Conservation (phyloP, 2,329 filamentous ascomycete genomes). For the Hypoxylon sp. region DNA sequence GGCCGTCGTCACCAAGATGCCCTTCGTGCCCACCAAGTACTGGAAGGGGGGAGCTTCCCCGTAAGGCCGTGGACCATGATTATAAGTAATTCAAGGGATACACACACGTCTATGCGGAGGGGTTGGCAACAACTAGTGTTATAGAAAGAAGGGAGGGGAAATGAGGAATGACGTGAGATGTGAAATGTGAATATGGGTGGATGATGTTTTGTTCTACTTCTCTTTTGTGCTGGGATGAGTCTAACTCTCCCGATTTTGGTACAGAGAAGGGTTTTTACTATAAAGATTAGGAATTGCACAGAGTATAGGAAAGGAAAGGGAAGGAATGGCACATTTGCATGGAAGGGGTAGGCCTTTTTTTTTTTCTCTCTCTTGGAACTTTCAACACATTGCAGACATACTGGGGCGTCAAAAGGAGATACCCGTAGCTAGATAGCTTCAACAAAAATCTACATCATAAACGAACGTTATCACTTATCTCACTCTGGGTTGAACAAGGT, state of each 20-base stretch:
- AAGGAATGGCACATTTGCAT: not conserved
- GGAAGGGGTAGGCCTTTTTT: not conserved
- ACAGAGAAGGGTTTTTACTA: not conserved
- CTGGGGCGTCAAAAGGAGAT: conserved; percentile 17
- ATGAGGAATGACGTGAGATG: not conserved
- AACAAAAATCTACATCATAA: conserved; percentile 12
- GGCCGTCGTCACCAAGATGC: conserved; percentile 88
- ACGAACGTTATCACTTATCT: not conserved
- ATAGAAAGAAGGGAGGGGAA: not conserved
- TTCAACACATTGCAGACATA: conserved; percentile 4
- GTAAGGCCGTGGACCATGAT: conserved; percentile 1
- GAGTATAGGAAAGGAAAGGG: conserved; percentile 1
- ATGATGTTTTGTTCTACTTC: not conserved
- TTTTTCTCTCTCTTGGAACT: not conserved
- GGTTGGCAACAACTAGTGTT: not conserved
- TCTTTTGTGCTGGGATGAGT: not conserved
- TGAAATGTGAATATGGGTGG: conserved; percentile 3
- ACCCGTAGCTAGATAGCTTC: conserved; percentile 19
- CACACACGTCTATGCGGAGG: not conserved
- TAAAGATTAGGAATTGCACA: not conserved
- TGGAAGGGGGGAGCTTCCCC: conserved; percentile 65
- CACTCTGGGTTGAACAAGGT: not conserved
- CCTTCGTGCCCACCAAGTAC: conserved; percentile 86
- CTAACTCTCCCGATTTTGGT: not conserved
- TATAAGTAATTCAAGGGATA: not conserved